Evolutionary conservation across 2,329 filamentous ascomycete genomes (phyloP).

Genomic region (Ophiostoma montium): DNA sequence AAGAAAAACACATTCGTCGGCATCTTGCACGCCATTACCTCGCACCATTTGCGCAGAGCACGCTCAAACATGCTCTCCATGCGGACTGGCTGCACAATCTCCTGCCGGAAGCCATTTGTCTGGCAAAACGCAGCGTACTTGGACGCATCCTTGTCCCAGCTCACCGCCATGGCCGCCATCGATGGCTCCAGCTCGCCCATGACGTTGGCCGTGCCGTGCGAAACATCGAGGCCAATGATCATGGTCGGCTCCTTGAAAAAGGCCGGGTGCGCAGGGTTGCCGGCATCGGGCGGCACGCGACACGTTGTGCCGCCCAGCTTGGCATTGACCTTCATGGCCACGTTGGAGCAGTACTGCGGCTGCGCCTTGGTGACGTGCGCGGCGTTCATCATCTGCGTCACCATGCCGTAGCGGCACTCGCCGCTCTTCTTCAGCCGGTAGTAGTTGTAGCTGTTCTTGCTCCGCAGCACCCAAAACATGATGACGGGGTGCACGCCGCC

Average conservation of each 20-base stretch:
- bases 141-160: slow-evolving; percentile 55
- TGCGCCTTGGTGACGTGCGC: slow-evolving; percentile 55
- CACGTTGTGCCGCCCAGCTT: slow-evolving; percentile 80
- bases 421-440: slow-evolving; percentile 77
- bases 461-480: slow-evolving; percentile 62
- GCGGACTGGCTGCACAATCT: slow-evolving; percentile 60
- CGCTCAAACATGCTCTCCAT: slow-evolving; percentile 50
- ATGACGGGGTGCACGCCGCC: slow-evolving; percentile 53
- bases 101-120: slow-evolving; percentile 68
- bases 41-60: slow-evolving; percentile 51
- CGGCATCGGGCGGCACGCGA: slow-evolving; percentile 23
- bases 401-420: slow-evolving; percentile 72
- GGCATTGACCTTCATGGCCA: slow-evolving; percentile 91
- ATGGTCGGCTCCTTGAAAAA: slow-evolving; percentile 49
- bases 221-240: slow-evolving; percentile 84
- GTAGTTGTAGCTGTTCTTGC: slow-evolving; percentile 60
- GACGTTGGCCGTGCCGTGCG: slow-evolving; percentile 51
- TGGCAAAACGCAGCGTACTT: slow-evolving; percentile 68
- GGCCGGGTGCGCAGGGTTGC: slow-evolving; percentile 7
- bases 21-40: slow-evolving; percentile 31
- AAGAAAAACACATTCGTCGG: slow-evolving; percentile 80
- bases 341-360: slow-evolving; percentile 81
- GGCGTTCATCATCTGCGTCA: slow-evolving; percentile 69
- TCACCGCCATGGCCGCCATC: slow-evolving; percentile 78
- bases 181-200: slow-evolving; percentile 50